Conservation (phyloP, 2,329 filamentous ascomycete species). For the Alternaria longipes region DNA sequence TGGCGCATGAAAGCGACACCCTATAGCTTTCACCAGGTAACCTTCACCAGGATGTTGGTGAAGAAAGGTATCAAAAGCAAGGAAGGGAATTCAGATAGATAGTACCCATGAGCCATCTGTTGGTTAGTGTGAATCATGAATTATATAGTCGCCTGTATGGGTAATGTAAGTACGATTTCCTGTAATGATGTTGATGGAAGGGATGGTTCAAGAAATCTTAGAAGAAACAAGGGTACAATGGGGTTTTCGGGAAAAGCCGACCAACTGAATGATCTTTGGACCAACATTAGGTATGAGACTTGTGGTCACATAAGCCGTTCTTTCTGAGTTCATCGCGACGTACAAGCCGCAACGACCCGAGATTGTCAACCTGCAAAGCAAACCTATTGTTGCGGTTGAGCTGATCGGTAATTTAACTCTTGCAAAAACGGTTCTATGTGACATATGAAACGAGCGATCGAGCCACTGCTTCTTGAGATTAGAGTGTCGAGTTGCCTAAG, state of each 20-base stretch:
- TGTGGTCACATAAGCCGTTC: not conserved
- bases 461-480: not conserved
- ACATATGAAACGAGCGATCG: not conserved
- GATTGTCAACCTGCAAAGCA: not conserved
- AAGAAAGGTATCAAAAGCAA: not conserved
- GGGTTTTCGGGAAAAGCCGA: not conserved
- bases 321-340: not conserved
- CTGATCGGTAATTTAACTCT: too few species aligned
- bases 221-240: not conserved
- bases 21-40: conserved; percentile 2
- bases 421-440: too few species aligned
- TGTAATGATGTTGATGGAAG: not conserved
- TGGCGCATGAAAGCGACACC: not conserved
- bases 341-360: not conserved
- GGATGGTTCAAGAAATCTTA: not conserved
- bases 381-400: not conserved
- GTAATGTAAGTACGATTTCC: not conserved
- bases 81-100: not conserved
- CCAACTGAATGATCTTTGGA: not conserved
- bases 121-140: not conserved
- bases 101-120: not conserved
- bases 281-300: not conserved
- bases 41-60: not conserved
- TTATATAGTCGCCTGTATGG: not conserved
- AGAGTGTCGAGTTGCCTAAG: not conserved